These are phyloP conservation scores for Akanthomyces uredinophilus DNA, from an alignment of 2,329 filamentous ascomycete genomes.

Conservation along the genomic window DNA sequence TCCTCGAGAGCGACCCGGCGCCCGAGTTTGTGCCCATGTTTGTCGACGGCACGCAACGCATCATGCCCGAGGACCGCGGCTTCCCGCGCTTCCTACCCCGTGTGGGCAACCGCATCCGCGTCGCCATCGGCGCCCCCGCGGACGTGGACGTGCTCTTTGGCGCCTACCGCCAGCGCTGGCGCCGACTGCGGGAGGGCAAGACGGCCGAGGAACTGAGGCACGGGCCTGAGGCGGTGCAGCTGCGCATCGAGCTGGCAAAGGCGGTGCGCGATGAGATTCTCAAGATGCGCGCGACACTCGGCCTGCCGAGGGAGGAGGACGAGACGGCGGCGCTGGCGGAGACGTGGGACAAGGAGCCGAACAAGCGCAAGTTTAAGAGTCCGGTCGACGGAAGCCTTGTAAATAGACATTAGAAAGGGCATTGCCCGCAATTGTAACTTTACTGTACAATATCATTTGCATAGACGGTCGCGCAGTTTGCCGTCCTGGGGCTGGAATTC, in stretches of 20 bases:
- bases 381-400: constrained; percentile 50
- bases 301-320: constrained; percentile 72
- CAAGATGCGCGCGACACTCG: constrained; percentile 66
- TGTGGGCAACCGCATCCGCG: constrained; percentile 60
- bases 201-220: constrained; percentile 44
- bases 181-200: constrained; percentile 49
- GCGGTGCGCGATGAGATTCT: constrained; percentile 75
- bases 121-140: constrained; percentile 75
- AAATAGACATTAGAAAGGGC: constrained; percentile 27
- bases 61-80: constrained; percentile 79
- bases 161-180: constrained; percentile 71
- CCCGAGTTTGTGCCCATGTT: constrained; percentile 92
- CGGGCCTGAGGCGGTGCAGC: constrained; percentile 59
- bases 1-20: constrained; percentile 81
- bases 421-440: neutral
- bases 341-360: constrained; percentile 63
- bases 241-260: constrained; percentile 71
- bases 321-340: constrained; percentile 70
- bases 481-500: no score
- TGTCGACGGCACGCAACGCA: constrained; percentile 79
- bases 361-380: constrained; percentile 45
- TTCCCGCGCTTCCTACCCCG: constrained; percentile 81
- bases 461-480: neutral
- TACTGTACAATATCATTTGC: constrained; percentile 5
- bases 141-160: constrained; percentile 72